Conservation (phyloP, 2,329 filamentous ascomycete species). For the Botryotinia calthae region DNA sequence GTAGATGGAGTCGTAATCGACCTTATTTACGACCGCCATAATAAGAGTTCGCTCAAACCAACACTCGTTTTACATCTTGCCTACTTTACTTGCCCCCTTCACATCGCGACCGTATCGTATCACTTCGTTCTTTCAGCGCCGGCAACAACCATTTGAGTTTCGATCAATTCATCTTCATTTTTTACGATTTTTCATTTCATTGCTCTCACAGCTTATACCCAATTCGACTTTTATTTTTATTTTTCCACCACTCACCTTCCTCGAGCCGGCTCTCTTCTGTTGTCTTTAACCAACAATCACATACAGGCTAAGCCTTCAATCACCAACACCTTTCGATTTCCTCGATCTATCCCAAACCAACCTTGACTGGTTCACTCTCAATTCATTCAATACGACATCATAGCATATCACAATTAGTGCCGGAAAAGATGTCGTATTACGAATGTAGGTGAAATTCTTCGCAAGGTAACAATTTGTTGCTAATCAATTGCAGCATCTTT, state of each 20-base stretch:
- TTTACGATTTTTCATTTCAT: neutral
- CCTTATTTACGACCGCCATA: neutral
- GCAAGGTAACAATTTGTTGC: conserved; percentile 21
- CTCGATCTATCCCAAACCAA: neutral
- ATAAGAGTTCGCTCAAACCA: conserved; percentile 30
- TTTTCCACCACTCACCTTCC: neutral
- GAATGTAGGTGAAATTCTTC: conserved; percentile 19
- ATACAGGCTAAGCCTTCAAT: conserved; percentile 6
- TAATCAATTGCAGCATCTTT: conserved; percentile 33
- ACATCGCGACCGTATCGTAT: neutral
- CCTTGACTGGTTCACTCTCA: neutral
- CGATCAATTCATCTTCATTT: neutral
- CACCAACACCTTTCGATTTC: neutral
- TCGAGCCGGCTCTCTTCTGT: conserved; percentile 11
- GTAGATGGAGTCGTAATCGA: conserved; percentile 14
- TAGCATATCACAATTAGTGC: neutral
- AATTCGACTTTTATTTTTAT: neutral
- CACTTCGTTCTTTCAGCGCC: neutral
- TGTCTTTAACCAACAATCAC: neutral
- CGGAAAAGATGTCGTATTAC: conserved; percentile 13
- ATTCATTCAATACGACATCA: conserved; percentile 21
- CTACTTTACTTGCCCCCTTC: conserved; percentile 2
- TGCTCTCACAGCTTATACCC: neutral
- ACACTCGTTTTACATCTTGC: conserved; percentile 30
- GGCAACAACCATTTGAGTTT: neutral